Conservation (phyloP, 2,329 filamentous ascomycete species). For the Whalleya microplaca region DNA sequence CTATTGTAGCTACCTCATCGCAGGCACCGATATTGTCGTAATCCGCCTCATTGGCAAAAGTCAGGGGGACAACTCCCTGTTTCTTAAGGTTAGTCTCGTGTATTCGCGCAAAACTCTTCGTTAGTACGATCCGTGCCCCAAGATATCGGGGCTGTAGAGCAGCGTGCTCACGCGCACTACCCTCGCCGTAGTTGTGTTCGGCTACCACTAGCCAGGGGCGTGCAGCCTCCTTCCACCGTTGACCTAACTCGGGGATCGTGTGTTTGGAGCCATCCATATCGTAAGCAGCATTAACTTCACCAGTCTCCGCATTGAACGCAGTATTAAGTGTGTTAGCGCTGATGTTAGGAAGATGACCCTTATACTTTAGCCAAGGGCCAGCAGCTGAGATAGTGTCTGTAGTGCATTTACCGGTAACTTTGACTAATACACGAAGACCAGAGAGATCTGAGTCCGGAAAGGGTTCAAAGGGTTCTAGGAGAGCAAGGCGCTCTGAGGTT, state of each 20-base stretch:
- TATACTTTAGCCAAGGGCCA: slow-evolving; percentile 98
- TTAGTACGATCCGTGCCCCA: slow-evolving; percentile 79
- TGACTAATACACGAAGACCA: slow-evolving; percentile 86
- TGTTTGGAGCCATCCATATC: slow-evolving; percentile 76
- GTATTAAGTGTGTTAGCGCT: slow-evolving; percentile 96
- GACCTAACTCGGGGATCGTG: slow-evolving; percentile 86
- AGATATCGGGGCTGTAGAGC: slow-evolving; percentile 90
- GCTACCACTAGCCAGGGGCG: slow-evolving; percentile 92
- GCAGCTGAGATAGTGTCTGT: slow-evolving; percentile 98
- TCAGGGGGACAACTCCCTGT: slow-evolving; percentile 94
- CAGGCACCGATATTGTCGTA: slow-evolving; percentile 84
- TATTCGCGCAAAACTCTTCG: slow-evolving; percentile 88
- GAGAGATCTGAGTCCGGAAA: slow-evolving; percentile 79
- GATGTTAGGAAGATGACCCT: slow-evolving; percentile 98
- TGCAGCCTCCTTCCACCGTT: slow-evolving; percentile 76
- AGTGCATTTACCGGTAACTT: slow-evolving; percentile 96
- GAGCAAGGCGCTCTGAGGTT: slow-evolving; percentile 84
- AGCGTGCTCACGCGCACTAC: slow-evolving; percentile 85
- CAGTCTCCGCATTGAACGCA: slow-evolving; percentile 88
- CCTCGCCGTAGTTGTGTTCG: slow-evolving; percentile 97
- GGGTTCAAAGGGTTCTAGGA: slow-evolving; percentile 85
- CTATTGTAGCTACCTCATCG: slow-evolving; percentile 81
- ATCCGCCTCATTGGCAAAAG: slow-evolving; percentile 84
- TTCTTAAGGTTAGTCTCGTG: slow-evolving; percentile 98
- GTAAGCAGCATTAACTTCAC: slow-evolving; percentile 90